Evolutionary conservation across 2,329 filamentous ascomycete genomes (phyloP), one percentile per base, ranked within the genome.

Genomic region (Furcasterigmium sp.): DNA sequence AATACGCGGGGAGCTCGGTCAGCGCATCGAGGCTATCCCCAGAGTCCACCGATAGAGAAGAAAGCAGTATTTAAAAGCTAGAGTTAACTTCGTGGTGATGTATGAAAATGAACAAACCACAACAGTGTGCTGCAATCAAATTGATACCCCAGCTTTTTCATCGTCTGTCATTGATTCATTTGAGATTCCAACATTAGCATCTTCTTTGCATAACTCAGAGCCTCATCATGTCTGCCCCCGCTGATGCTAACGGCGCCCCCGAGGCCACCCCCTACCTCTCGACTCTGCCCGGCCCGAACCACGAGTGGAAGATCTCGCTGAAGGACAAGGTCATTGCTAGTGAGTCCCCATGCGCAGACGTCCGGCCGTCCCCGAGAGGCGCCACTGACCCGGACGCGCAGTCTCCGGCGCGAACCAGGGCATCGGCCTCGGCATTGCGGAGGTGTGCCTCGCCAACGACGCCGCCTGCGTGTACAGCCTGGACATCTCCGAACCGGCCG

Each of bases 391-490:
- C 68, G 23, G 23, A 35, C 7, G n/a, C 15, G n/a, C 10, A 35
- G 68, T 69, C 49, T 68, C 65, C 3, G 65, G 65, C n/a, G 65
- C 65, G 30, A 68, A 68, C 54, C 60, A 66, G 49, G 62, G 69
- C 40, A 71, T 72, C 37, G 69, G 68, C 8, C 60, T 72, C 5
- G 69, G 67, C 15, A 64, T 73, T 36, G 69, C 69, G 18, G 64
- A 73, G 50, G 64, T 67, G 37, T 72, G 67, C 49, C 59, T 73
- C 9, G 64, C 62, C 49, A 73, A 73, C 52, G 55, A 55, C 4
- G 69, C 69, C 17, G 59, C 56, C 26, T 50, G 46, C 26, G 58
- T 69, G 37, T 69, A 64, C 57, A 65, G 61, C 11, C 55, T 70
- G 29, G 67, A 70, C 52, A 56, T 69, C 36, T 56, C 60, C 51